Base-by-base conservation (phyloP, 805 yeast genomes). In the Candida sphagnicola region DNA sequence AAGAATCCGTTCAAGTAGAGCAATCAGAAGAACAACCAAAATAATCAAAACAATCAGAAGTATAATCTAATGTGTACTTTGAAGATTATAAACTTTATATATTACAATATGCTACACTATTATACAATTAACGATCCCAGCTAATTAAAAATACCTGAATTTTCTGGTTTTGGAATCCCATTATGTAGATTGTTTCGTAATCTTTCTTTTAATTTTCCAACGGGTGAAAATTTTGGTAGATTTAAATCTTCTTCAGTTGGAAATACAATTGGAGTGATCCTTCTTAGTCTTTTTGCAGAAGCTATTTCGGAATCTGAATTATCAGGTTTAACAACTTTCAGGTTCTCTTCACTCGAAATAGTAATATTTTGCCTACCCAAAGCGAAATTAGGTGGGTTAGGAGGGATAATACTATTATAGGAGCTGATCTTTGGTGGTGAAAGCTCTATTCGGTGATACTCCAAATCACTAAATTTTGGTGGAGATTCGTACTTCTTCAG, bases 211-310 rank as follows among this genome's bases (percentile, higher is more conserved):
- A 66, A 41, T 32, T 50, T 55, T 29, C 50, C 43, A 12, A 56
- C 50, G 0, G 70, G 66, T 0, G 70, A 61, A 35, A 60, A 54
- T 41, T 46, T 47, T 8, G 66, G 58, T 28, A 54, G 54, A 18
- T 43, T 34, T 21, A 46, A 26, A 10, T 48, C 57, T 10, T 55
- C 59, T 11, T 57, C 62, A 8, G 51, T 50, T 1, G 72, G 72
- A 5, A 67, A 49, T 36, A 53, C 50, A 5, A 67, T 60, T 2
- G 72, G 73, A 11, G 60, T 59, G 25, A 67, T 65, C 37, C 52
- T 46, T 34, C 63, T 50, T 28, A 63, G 43, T 17, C 45, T 45
- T 42, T 65, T 67, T 2, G 71, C 72, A 3, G 60, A 61, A 28
- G 50, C 44, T 18, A 35, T 42, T 24, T 53, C 56, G 19, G 44